Conservation (phyloP, 495 filamentous ascomycete species). For the Tuber borchii region DNA sequence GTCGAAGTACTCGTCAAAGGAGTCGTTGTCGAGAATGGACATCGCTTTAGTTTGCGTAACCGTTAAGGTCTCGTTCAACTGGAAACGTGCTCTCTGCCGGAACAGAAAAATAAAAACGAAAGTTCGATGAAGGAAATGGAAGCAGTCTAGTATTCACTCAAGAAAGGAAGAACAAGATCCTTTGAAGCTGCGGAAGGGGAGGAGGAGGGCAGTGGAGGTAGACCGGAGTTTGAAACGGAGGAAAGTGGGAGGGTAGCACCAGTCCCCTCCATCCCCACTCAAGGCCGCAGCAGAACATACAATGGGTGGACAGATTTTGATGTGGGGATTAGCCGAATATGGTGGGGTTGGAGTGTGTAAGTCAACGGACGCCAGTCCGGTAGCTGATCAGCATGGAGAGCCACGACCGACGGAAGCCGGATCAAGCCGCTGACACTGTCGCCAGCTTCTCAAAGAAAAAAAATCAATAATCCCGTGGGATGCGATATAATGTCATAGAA, state of each 20-base stretch:
- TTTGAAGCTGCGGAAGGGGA: neutral
- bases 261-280: neutral
- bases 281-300: neutral
- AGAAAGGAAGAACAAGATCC: neutral
- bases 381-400: neutral
- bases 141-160: neutral
- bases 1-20: slow-evolving; percentile 32
- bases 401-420: neutral
- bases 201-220: neutral
- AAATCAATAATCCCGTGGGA: neutral
- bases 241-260: neutral
- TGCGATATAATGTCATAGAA: neutral
- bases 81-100: neutral
- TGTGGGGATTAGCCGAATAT: slow-evolving; percentile 16
- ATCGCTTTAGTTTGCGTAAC: slow-evolving; percentile 14
- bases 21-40: slow-evolving; percentile 42
- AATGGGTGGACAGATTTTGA: neutral
- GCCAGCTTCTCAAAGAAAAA: neutral
- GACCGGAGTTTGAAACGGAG: neutral
- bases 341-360: slow-evolving; percentile 25
- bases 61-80: neutral
- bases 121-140: neutral
- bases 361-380: neutral
- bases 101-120: neutral
- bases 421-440: neutral